phyloP scores from a whole-genome alignment of 139 green algal species.

The Volvox reticuliferus region DNA sequence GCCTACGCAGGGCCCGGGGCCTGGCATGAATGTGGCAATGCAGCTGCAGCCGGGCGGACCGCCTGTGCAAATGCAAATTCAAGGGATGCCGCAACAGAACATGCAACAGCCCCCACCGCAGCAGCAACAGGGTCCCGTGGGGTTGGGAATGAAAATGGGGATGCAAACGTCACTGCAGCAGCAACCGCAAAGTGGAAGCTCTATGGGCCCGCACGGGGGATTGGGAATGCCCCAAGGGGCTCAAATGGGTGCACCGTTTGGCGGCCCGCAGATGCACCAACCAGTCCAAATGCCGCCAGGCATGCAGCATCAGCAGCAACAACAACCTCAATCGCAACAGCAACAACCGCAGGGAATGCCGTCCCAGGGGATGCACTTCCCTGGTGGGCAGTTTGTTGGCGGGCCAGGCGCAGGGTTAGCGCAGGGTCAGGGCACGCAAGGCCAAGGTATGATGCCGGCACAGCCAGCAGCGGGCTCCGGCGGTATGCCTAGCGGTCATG shows the following conservation, averaged over 20 bases:
- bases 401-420: background rate
- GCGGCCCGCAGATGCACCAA: background rate
- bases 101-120: background rate
- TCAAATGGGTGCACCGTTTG: background rate
- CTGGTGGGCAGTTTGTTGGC: background rate
- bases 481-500: background rate
- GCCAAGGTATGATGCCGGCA: background rate
- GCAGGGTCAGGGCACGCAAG: constrained; percentile 17
- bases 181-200: background rate
- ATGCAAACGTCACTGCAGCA: constrained; percentile 17
- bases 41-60: background rate
- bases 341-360: background rate
- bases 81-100: background rate
- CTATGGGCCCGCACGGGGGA: background rate
- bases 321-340: background rate
- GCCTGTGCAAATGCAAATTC: constrained; percentile 16
- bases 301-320: background rate
- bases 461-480: constrained; percentile 2
- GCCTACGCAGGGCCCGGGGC: background rate
- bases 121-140: background rate
- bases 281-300: background rate
- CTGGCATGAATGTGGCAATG: constrained; percentile 6
- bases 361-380: constrained; percentile 7
- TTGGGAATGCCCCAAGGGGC: constrained; percentile 5
- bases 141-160: background rate